These are phyloP conservation scores for Tylopilus sp. DNA, from an alignment of 768 basidiomycete species.

Conservation along the genomic window DNA sequence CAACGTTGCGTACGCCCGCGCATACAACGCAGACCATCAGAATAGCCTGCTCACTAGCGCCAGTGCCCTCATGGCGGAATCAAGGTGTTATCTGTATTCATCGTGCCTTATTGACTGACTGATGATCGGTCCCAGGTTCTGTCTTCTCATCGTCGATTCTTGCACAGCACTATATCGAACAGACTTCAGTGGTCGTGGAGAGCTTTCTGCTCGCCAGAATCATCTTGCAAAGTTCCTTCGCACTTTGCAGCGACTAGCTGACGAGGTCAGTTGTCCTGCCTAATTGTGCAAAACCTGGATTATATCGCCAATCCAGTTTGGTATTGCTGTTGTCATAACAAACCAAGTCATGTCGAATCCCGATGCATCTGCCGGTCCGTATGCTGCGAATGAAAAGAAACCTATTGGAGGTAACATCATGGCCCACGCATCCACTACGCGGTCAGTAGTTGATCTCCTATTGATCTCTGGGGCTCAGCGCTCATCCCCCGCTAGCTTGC, in stretches of 20 bases:
- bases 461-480: constrained; percentile 5
- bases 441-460: constrained; percentile 43
- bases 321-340: constrained; percentile 94
- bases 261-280: constrained; percentile 64
- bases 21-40: constrained; percentile 99
- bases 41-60: constrained; percentile 84
- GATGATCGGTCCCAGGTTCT: constrained; percentile 61
- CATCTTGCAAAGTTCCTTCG: constrained; percentile 95
- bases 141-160: constrained; percentile 93
- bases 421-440: constrained; percentile 97
- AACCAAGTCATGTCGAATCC: constrained; percentile 99
- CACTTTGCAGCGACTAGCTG: constrained; percentile 88
- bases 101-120: neutral
- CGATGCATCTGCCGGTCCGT: constrained; percentile 87
- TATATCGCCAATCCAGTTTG: constrained; percentile 58
- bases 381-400: constrained; percentile 91
- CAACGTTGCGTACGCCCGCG: constrained; percentile 96
- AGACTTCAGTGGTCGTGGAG: constrained; percentile 93
- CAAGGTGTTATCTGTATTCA: constrained; percentile 57
- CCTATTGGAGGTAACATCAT: constrained; percentile 99
- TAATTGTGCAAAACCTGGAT: constrained; percentile 2
- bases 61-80: constrained; percentile 99
- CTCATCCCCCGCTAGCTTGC: constrained; percentile 49
- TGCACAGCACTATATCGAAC: constrained; percentile 94
- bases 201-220: constrained; percentile 90